phyloP scores from a whole-genome alignment of 2,329 filamentous ascomycete genomes.

The Hypoxylon sp. region DNA sequence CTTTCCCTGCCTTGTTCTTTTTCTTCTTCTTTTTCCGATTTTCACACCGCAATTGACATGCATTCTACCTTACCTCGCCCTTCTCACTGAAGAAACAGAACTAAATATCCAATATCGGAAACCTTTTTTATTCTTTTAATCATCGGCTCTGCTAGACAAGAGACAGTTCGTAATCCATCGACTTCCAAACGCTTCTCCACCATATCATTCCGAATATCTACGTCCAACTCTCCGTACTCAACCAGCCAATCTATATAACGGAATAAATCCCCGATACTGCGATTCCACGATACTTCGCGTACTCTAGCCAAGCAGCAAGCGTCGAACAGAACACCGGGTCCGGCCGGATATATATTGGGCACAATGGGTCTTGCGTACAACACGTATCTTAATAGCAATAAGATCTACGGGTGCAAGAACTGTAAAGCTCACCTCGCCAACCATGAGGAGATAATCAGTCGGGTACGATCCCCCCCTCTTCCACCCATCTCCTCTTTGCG shows the following conservation, averaged over 20 bases:
- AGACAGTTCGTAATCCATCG: conserved; percentile 7
- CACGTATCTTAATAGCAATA: conserved; percentile 86
- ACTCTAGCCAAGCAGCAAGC: conserved; percentile 2
- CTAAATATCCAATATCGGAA: neutral
- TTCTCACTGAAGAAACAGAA: conserved; percentile 5
- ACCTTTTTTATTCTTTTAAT: conserved; percentile 3
- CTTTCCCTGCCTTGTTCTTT: conserved; percentile 5
- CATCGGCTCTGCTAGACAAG: conserved; percentile 8
- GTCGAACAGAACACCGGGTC: conserved; percentile 15
- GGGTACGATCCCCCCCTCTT: conserved; percentile 66
- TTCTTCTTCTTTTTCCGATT: neutral
- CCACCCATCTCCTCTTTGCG: conserved; percentile 22
- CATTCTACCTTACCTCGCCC: neutral
- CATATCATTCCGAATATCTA: neutral
- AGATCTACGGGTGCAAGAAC: conserved; percentile 92
- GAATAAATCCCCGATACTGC: conserved; percentile 10
- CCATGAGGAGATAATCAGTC: conserved; percentile 94
- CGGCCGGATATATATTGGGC: conserved; percentile 22
- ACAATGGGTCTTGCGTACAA: conserved; percentile 92
- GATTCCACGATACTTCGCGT: neutral
- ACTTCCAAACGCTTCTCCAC: neutral
- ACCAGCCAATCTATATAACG: neutral
- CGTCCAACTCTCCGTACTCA: neutral
- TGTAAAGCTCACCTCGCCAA: conserved; percentile 98
- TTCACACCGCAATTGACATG: conserved; percentile 21